Evolutionary conservation across 148 eudicot species (phyloP), one percentile per base, ranked within the genome.

Genomic region (Vaccinium corymbosum): DNA sequence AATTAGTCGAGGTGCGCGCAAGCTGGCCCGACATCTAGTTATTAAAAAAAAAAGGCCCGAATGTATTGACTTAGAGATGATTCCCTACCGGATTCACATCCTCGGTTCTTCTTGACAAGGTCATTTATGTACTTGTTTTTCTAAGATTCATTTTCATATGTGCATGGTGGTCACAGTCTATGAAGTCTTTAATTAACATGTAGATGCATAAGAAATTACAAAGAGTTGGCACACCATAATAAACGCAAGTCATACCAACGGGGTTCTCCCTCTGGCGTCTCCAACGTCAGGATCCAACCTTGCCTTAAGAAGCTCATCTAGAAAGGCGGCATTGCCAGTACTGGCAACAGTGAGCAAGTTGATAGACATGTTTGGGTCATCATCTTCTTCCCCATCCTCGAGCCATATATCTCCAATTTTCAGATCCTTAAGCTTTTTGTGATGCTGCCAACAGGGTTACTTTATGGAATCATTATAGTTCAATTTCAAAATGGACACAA

Each of bases 241-340:
- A 8, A 6, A 22, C 2, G 29, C 3, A 62, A 22, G 27, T 25
- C 53, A n/a, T 90, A 90, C 92, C 92, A 90, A 74, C 13, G 92
- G 86, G 0, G 92, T 90, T 29, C 86, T 87, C 80, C 92, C 92
- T 87, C 85, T 85, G 78, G 89, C 84, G 76, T 88, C 89, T 55
- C 92, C 88, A 62, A 87, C 85, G 85, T 90, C 85, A 17, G 92
- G 92, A 62, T 90, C 92, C 27, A 90, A 76, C 48, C 88, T 84
- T 13, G 89, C 89, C 82, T 87, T 90, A 25, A 90, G 90, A 84
- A 90, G 92, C 86, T 90, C 92, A 66, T 88, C 89, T 78, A 90
- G 92, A 78, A 90, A 87, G 20, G 92, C 90, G 55, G 92, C 90
- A 82, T 90, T 90, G 17, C 92, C 92, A 3, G 92, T 90, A 16